These are phyloP conservation scores for Stenogyne calaminthoides DNA, from an alignment of 305 asterid species.

Conservation along the genomic window DNA sequence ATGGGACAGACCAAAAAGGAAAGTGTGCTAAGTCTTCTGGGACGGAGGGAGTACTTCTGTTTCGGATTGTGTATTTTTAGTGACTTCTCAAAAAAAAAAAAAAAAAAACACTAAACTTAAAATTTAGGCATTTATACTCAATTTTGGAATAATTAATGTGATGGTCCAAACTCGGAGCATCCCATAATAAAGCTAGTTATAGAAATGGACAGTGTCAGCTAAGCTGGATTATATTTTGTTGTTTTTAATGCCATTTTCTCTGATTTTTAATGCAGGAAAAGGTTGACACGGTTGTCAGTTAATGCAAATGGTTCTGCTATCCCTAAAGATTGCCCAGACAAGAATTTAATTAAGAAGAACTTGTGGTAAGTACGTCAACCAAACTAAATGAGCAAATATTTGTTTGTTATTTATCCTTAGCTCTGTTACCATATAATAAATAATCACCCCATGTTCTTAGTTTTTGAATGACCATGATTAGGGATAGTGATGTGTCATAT, in stretches of 20 bases:
- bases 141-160: neutral
- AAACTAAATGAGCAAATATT: neutral
- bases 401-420: conserved; percentile 14
- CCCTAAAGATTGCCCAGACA: conserved; percentile 73
- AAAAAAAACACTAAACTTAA: too few relatives aligned
- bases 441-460: conserved; percentile 3
- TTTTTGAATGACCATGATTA: conserved; percentile 1
- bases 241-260: conserved; percentile 15
- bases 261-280: conserved; percentile 55
- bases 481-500: neutral
- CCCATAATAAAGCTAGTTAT: conserved; percentile 10
- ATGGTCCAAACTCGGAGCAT: conserved; percentile 6
- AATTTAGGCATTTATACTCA: too few relatives aligned
- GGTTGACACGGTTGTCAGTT: conserved; percentile 76
- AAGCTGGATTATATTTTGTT: conserved; percentile 15
- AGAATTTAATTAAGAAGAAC: conserved; percentile 74
- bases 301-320: conserved; percentile 84
- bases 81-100: too few relatives aligned
- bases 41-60: too few relatives aligned
- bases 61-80: too few relatives aligned
- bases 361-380: conserved; percentile 57
- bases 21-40: too few relatives aligned
- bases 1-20: too few relatives aligned
- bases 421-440: neutral
- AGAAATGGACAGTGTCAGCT: conserved; percentile 13